Base-by-base conservation (phyloP, 495 filamentous ascomycete species). In the Penicillium antarcticum region DNA sequence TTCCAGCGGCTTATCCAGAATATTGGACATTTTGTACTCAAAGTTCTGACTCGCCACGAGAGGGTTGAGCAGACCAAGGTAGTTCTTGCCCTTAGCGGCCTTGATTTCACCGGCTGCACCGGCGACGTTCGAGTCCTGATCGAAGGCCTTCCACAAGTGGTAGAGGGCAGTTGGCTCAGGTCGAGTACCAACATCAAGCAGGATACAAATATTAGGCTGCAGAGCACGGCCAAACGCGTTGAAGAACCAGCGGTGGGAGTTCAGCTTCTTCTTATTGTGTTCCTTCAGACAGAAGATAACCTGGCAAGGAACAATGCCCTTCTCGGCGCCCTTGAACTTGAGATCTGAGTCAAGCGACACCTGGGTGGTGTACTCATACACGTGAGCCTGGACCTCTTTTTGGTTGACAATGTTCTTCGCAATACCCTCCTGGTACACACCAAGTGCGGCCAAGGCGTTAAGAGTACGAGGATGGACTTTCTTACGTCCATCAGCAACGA, bases 21-120 rank as follows among this genome's bases (percentile, higher is more conserved):
- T 99, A 54, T 97, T 99, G 6, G 89, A 95, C 92, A 97, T 96
- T 74, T 99, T 99, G 78, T 99, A 99, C 69, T 99, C 95, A 59
- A 97, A 99, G 61, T 99, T 97, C 67, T 99, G 95, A 39, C 88
- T 92, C 0, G 95, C 95, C 7, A 99, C 91, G 3, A 99, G 79
- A 1, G 95, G 95, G 63, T 97, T 97, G 35, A 99, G 74, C 17
- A 99, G 80, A 17, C 91, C 89, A 13, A 86, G 72, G 70, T 86
- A 89, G 21, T 75, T 83, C 59, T 86, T 89, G 10, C 94, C 94
- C 60, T 95, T 97, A 65, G 91, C 92, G 5, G 95, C 95, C 66
- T 88, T 94, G 69, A 97, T 97, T 74, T 99, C 95, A 38, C 95
- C 95, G 45, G 92, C 95, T 9, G 95, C 95, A 42, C 95, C 95